These are phyloP conservation scores for Solanum acaule DNA, from an alignment of 257 asterid genomes.

Conservation along the genomic window DNA sequence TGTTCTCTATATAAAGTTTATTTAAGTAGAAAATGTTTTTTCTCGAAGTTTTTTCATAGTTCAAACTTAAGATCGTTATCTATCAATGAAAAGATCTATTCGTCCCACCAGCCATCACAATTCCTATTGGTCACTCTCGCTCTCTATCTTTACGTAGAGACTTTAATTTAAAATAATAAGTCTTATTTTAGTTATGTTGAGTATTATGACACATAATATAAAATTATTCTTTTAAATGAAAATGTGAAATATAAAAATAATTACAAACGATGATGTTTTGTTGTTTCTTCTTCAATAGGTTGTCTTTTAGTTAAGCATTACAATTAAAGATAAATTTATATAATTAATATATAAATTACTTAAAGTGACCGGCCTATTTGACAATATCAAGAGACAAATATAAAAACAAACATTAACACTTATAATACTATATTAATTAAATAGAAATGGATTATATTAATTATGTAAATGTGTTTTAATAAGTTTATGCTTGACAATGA, in stretches of 20 bases:
- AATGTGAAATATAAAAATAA: neutral
- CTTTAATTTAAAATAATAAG: neutral
- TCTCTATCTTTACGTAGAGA: neutral
- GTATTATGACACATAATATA: neutral
- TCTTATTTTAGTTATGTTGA: neutral
- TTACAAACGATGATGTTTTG: neutral
- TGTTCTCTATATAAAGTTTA: neutral
- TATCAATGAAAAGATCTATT: neutral
- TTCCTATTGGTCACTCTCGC: neutral
- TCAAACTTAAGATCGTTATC: rapidly evolving
- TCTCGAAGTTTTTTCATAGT: neutral
- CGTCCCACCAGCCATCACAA: neutral
- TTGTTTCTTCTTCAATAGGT: neutral
- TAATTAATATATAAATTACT: neutral
- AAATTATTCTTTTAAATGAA: neutral
- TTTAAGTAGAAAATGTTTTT: neutral
- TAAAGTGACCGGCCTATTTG: neutral
- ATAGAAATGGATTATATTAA: neutral
- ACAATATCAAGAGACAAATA: neutral
- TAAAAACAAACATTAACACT: neutral
- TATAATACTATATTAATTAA: neutral
- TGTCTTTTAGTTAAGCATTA: neutral
- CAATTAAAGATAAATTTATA: neutral
- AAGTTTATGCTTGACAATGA: neutral
- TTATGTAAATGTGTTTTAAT: neutral